Evolutionary conservation across 2,329 filamentous ascomycete genomes (phyloP).

Genomic region (Neonectria punicea): DNA sequence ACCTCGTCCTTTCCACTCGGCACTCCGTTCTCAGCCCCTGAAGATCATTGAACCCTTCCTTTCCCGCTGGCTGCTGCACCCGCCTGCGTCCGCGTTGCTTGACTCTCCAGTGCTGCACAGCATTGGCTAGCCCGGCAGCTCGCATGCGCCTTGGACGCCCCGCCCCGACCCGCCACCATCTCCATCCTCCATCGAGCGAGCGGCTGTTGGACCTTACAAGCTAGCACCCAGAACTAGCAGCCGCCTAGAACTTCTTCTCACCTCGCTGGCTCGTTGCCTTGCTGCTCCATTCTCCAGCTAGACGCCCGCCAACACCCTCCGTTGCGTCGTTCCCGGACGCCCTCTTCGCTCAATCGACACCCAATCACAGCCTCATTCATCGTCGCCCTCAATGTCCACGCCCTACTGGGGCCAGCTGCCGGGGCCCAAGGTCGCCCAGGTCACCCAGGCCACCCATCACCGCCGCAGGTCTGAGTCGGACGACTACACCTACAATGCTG

Average conservation of each 20-base stretch:
- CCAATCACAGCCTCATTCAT: conserved; percentile 43
- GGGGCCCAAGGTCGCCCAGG: conserved; percentile 53
- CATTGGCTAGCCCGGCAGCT: conserved; percentile 53
- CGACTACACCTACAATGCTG: conserved; percentile 44
- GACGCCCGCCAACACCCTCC: conserved; percentile 22
- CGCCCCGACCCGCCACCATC: conserved; percentile 38
- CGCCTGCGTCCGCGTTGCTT: conserved; percentile 41
- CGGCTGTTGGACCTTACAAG: conserved; percentile 20
- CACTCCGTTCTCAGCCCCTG: conserved; percentile 10
- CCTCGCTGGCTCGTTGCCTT: conserved; percentile 3
- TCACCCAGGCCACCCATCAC: conserved; percentile 40
- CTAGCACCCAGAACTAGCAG: conserved; percentile 28
- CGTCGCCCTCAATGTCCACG: conserved; percentile 55
- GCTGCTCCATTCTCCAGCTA: conserved; percentile 30
- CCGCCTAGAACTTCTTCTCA: conserved; percentile 25
- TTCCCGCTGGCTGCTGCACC: conserved; percentile 6
- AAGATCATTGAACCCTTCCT: conserved; percentile 3
- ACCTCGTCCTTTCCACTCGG: conserved; percentile 10
- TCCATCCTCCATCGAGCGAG: conserved; percentile 26
- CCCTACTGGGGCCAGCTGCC: conserved; percentile 71
- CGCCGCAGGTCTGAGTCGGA: conserved; percentile 51
- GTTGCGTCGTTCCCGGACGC: conserved; percentile 7
- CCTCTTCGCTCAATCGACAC: conserved; percentile 25
- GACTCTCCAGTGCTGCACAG: conserved; percentile 57
- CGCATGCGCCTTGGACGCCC: conserved; percentile 39